These are phyloP conservation scores for Erodium texanum DNA, from an alignment of 441 rosid genomes.

Conservation along the genomic window DNA sequence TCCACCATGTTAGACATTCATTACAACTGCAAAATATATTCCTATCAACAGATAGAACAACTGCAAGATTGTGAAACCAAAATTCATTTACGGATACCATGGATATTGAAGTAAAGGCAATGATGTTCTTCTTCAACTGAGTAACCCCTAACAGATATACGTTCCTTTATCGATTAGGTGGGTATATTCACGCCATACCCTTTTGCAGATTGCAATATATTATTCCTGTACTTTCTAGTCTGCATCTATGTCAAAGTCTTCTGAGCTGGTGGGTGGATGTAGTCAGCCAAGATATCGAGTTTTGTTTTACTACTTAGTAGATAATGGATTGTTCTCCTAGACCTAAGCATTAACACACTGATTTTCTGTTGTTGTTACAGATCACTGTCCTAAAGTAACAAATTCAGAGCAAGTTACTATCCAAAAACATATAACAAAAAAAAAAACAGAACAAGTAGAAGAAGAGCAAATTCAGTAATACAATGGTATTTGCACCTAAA, in stretches of 20 bases:
- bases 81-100: no score
- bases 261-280: background rate
- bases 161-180: background rate
- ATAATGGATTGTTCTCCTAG: background rate
- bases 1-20: no score
- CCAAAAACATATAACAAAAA: background rate
- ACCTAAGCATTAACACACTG: background rate
- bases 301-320: background rate
- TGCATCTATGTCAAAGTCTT: background rate
- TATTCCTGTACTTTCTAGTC: background rate
- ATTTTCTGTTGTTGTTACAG: background rate
- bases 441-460: background rate
- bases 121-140: background rate
- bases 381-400: background rate
- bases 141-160: background rate
- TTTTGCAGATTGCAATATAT: background rate
- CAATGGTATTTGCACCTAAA: background rate
- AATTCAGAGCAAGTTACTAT: background rate
- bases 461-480: background rate
- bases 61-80: no score
- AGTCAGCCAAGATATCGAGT: slow-evolving; percentile 1
- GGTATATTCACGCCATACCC: background rate
- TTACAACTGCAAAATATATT: no score
- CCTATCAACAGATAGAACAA: no score
- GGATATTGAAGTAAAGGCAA: background rate